Conservation (phyloP, 345 rosid species). For the Lenwebbia sp. region DNA sequence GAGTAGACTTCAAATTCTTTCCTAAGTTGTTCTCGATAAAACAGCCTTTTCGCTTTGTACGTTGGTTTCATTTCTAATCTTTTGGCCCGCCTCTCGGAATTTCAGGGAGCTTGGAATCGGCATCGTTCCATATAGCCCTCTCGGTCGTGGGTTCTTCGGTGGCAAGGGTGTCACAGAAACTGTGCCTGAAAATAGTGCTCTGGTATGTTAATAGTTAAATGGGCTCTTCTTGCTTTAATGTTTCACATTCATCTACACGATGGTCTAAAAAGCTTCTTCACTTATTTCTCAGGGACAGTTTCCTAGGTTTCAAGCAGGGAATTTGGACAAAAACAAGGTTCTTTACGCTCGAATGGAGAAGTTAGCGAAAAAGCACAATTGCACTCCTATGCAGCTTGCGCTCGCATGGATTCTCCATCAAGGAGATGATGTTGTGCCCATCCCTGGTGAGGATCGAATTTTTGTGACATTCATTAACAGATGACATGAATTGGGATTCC, state of each 20-base stretch:
- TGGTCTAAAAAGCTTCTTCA: too few relatives aligned
- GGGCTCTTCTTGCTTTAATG: too few relatives aligned
- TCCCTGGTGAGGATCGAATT: too few relatives aligned
- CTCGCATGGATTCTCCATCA: too few relatives aligned
- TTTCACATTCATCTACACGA: too few relatives aligned
- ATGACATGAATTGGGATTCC: background rate
- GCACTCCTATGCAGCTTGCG: too few relatives aligned
- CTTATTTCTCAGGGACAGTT: too few relatives aligned
- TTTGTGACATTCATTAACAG: background rate
- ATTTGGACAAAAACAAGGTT: too few relatives aligned
- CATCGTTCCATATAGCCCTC: conserved; percentile 9
- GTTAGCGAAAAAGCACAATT: too few relatives aligned
- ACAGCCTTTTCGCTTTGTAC: background rate
- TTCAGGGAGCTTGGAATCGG: conserved; percentile 11
- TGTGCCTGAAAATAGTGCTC: background rate
- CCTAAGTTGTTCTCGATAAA: background rate
- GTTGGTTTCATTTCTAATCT: background rate
- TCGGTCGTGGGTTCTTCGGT: conserved; percentile 9
- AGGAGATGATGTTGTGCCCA: too few relatives aligned
- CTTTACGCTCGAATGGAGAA: too few relatives aligned
- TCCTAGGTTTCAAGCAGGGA: too few relatives aligned
- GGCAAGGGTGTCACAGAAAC: background rate
- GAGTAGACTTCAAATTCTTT: background rate
- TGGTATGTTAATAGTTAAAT: background rate
- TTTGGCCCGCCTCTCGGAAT: background rate